phyloP scores from a whole-genome alignment of 306 rosid species.

The Sphenostylis stenocarpa region DNA sequence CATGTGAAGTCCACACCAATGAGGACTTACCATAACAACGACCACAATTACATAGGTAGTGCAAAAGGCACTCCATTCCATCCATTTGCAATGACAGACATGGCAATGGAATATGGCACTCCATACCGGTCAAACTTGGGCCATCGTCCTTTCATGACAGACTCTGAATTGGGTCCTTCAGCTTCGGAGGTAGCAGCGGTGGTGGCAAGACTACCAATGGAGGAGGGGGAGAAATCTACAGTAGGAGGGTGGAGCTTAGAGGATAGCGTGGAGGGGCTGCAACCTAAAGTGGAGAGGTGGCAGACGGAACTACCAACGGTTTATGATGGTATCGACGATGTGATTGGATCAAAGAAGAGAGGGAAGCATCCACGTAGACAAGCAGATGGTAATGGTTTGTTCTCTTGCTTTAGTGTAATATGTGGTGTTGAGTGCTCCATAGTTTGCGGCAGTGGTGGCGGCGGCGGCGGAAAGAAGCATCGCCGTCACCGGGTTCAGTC shows the following conservation, averaged over 20 bases:
- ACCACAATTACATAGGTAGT: not conserved
- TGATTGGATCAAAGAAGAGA: slow-evolving; percentile 19
- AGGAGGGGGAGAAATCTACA: slow-evolving; percentile 57
- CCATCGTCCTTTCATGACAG: slow-evolving; percentile 44
- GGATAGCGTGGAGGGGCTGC: slow-evolving; percentile 65
- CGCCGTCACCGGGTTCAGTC: slow-evolving; percentile 47
- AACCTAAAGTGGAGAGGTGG: slow-evolving; percentile 88
- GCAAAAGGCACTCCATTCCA: slow-evolving; percentile 42
- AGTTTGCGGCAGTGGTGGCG: slow-evolving; percentile 77
- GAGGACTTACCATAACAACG: not conserved
- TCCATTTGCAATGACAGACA: not conserved
- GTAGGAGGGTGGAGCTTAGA: slow-evolving; percentile 69
- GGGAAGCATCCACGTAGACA: slow-evolving; percentile 42
- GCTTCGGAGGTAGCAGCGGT: slow-evolving; percentile 89
- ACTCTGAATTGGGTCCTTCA: slow-evolving; percentile 90
- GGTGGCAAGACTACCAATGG: slow-evolving; percentile 49
- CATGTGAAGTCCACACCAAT: slow-evolving; percentile 33
- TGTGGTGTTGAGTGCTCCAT: slow-evolving; percentile 87
- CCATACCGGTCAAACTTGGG: slow-evolving; percentile 51
- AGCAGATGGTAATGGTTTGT: slow-evolving; percentile 54
- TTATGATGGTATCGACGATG: slow-evolving; percentile 57
- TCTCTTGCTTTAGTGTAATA: slow-evolving; percentile 91
- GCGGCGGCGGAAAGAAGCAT: slow-evolving; percentile 53
- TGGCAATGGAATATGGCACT: slow-evolving; percentile 47
- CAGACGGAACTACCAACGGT: slow-evolving; percentile 64